phyloP scores from a whole-genome alignment of 2,329 filamentous ascomycete genomes.

The Camillea tinctor region DNA sequence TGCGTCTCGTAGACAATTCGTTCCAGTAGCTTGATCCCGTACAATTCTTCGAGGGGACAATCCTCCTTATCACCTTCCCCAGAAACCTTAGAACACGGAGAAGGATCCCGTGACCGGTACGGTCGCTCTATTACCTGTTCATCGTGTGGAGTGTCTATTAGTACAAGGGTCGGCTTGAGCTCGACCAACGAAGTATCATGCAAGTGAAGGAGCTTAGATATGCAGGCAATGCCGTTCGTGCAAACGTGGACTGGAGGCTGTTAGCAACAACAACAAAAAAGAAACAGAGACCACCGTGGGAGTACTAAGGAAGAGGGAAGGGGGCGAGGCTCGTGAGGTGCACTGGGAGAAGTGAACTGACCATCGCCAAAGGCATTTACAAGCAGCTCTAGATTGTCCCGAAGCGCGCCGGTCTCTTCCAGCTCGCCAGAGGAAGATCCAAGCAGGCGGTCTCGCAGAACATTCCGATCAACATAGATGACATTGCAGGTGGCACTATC shows the following conservation, averaged over 20 bases:
- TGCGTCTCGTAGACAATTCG: conserved; percentile 59
- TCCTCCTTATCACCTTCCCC: conserved; percentile 39
- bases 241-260: conserved; percentile 50
- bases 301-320: too few species aligned
- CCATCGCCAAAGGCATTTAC: conserved; percentile 56
- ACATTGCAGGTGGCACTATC: conserved; percentile 57
- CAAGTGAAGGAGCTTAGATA: conserved; percentile 52
- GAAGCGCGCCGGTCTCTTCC: conserved; percentile 36
- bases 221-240: conserved; percentile 51
- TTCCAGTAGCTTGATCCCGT: conserved; percentile 54
- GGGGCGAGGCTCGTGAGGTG: too few species aligned
- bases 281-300: too few species aligned
- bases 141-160: conserved; percentile 56
- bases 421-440: conserved; percentile 28
- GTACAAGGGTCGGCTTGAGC: conserved; percentile 55
- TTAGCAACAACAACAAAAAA: conserved; percentile 8
- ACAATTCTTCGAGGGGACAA: conserved; percentile 48
- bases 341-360: conserved; percentile 32
- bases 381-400: conserved; percentile 48
- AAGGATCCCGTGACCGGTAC: conserved; percentile 41
- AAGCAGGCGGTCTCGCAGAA: conserved; percentile 47
- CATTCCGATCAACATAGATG: conserved; percentile 58
- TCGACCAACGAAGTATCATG: conserved; percentile 52
- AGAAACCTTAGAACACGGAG: conserved; percentile 41
- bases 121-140: conserved; percentile 41